Base-by-base conservation (phyloP, 257 asterid genomes). In the Prunella vulgaris region DNA sequence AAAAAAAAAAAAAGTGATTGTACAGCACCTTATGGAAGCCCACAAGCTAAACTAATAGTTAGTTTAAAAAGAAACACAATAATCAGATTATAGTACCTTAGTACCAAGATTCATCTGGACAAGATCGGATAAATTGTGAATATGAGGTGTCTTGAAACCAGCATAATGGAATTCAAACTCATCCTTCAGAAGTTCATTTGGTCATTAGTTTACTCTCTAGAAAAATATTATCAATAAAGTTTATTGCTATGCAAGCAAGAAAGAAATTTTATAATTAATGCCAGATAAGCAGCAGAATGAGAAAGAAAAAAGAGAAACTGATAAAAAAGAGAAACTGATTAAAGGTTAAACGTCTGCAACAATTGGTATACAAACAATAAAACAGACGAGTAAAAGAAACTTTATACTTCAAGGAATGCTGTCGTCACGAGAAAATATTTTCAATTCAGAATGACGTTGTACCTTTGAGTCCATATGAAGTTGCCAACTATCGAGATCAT, bases 81-180 rank as follows among this genome's bases (percentile, higher is more conserved):
- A 51, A n/a, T 21, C 22, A 64, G 35, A 60, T 65, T 71, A 7
- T 53, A 74, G n/a, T 79, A 93, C 97, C 85, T 91, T 90, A 79
- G 75, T 72, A 53, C 84, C 99, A 76, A 94, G 88, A 84, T 94
- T 83, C 73, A 74, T 70, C 77, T 79, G 93, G 81, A 91, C 97
- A 69, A 91, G 95, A 57, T 94, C 99, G n/a, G 97, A 87, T 78
- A 94, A 74, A 86, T 94, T 94, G 78, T 94, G 99, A 77, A 86
- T 80, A 80, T 89, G 88, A 44, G 77, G 83, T 1, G 96, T 87
- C 83, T 60, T 86, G 85, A 91, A 86, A 37, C 97, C 97, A 67
- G 97, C 84, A 78, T 85, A 82, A 73, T 94, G 97, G 80, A 94
- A 76, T 70, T 86, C 96, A 68, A 74, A 85, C 44, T 80, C 81